phyloP scores from a whole-genome alignment of 192 early-diverging fungal genomes.

The Coemansia sp. region DNA sequence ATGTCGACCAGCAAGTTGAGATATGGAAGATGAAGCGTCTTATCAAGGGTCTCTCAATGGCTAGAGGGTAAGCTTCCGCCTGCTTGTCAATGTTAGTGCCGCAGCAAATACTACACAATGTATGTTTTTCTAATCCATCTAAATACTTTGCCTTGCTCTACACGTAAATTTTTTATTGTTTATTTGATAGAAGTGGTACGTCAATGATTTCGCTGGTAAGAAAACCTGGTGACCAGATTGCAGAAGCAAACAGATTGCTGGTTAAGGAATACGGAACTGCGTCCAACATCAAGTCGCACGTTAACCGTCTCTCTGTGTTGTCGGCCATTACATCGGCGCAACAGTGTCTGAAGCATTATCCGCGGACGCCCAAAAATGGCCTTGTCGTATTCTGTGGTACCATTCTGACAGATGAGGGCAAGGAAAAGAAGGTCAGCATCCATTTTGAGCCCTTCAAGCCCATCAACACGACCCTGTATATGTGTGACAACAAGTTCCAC shows the following conservation, averaged over 20 bases:
- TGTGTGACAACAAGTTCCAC: conserved; percentile 98
- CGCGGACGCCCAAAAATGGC: conserved; percentile 83
- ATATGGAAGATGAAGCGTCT: conserved; percentile 95
- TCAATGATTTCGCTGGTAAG: conserved; percentile 97
- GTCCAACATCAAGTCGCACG: conserved; percentile 97
- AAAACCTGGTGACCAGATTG: conserved; percentile 85
- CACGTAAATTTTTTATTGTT: not conserved
- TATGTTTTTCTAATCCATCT: not conserved
- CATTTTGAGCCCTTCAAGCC: conserved; percentile 98
- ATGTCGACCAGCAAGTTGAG: conserved; percentile 79
- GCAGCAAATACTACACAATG: not conserved
- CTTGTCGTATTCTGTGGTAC: conserved; percentile 93
- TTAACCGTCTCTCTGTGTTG: conserved; percentile 92
- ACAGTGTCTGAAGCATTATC: conserved; percentile 90
- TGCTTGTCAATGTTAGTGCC: not conserved
- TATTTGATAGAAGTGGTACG: conserved; percentile 76
- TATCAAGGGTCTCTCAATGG: conserved; percentile 87
- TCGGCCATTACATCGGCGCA: conserved; percentile 95
- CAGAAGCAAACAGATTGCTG: conserved; percentile 81
- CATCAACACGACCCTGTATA: conserved; percentile 93
- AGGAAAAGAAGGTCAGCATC: conserved; percentile 94
- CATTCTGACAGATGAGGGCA: conserved; percentile 93
- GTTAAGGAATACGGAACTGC: conserved; percentile 95
- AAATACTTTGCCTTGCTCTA: not conserved
- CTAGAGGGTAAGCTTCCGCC: conserved; percentile 69